These are phyloP conservation scores for Hsuehochloa calcarea DNA, from an alignment of 176 grass and related monocot genomes.

Conservation along the genomic window DNA sequence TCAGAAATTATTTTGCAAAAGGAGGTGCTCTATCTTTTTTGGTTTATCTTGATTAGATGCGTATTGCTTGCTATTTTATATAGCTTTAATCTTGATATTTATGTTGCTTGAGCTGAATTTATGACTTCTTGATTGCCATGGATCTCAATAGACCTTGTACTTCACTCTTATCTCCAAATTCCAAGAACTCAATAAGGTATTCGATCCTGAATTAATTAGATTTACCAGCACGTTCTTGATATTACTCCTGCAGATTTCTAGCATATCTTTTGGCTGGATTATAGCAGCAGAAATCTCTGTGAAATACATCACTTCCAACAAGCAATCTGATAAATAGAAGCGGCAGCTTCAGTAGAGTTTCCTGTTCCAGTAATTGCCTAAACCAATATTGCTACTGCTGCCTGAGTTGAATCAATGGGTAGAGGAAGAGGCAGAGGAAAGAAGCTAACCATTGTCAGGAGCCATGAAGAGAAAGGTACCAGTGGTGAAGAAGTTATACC, in stretches of 20 bases:
- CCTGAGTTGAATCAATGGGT: conserved; percentile 47
- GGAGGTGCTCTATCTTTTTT: not conserved
- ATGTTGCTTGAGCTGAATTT: conserved; percentile 36
- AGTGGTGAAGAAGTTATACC: conserved; percentile 61
- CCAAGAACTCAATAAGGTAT: conserved; percentile 9
- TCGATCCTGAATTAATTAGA: not conserved
- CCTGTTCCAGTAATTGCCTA: conserved; percentile 9
- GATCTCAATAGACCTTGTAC: conserved; percentile 35
- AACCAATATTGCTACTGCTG: conserved; percentile 13
- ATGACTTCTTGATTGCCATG: conserved; percentile 17
- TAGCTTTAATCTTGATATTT: conserved; percentile 1
- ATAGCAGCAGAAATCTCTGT: not conserved
- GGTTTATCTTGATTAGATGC: conserved; percentile 27
- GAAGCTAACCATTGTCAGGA: conserved; percentile 44
- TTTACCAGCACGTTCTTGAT: conserved; percentile 4
- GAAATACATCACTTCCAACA: conserved; percentile 1
- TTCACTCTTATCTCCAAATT: not conserved
- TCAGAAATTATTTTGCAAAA: not conserved
- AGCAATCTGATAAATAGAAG: conserved; percentile 22
- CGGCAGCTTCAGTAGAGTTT: not conserved
- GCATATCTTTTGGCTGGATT: conserved; percentile 9
- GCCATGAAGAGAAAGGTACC: conserved; percentile 65
- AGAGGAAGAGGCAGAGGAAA: conserved; percentile 74
- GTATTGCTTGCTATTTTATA: conserved; percentile 23
- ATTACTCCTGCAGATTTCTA: conserved; percentile 39